phyloP scores from a whole-genome alignment of 2,329 filamentous ascomycete genomes.

The Arthrobotrys pseudoclavata region DNA sequence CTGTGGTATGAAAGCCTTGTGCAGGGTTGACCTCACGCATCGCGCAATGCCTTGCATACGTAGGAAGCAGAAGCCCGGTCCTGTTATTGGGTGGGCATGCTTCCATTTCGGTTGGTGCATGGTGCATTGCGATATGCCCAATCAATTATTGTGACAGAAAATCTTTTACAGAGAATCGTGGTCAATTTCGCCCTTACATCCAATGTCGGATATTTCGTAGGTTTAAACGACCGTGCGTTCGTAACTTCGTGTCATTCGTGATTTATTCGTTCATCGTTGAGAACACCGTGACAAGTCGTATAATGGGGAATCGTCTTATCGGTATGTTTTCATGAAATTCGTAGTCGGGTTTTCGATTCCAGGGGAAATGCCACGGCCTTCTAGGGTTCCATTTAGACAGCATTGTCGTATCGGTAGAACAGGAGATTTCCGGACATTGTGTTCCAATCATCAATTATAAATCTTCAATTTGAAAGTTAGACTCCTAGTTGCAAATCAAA shows the following conservation, averaged over 20 bases:
- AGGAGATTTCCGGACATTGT: not conserved
- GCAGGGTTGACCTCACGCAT: too few species aligned
- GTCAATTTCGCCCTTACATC: not conserved
- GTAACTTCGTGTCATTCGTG: conserved; percentile 3
- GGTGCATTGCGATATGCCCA: not conserved
- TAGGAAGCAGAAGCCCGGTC: not conserved
- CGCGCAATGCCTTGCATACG: conserved; percentile 16
- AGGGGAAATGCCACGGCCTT: too few species aligned
- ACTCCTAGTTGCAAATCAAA: too few species aligned
- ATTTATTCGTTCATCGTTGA: conserved; percentile 10
- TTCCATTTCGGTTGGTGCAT: not conserved
- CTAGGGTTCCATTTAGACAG: too few species aligned
- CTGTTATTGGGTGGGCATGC: not conserved
- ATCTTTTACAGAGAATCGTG: not conserved
- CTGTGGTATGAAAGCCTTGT: too few species aligned
- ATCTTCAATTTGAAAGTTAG: too few species aligned
- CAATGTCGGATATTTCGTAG: not conserved
- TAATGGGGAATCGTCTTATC: not conserved
- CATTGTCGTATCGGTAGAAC: too few species aligned
- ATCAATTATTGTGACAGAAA: not conserved
- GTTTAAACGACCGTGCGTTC: not conserved
- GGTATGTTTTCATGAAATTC: not conserved
- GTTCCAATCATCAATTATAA: too few species aligned
- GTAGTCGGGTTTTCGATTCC: not conserved
- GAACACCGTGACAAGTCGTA: not conserved